Percentiles rank a stretch among this genome's conserved stretches.
Conservation (phyloP, 164 flowering plant species). For the Liquidambar formosana region DNA sequence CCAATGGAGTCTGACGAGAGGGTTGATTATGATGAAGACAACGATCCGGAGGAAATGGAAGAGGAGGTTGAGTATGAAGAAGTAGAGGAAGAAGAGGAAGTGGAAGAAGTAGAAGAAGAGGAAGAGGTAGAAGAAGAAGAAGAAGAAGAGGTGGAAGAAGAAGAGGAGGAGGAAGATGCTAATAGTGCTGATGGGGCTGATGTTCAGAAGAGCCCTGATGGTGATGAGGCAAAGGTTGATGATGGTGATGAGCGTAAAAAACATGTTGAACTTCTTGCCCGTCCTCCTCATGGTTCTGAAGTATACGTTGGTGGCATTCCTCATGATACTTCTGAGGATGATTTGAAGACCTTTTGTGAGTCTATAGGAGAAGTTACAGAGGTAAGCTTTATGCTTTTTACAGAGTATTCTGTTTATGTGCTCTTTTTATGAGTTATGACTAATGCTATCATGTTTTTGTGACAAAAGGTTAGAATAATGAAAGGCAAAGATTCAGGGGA, state of each 20-base stretch:
- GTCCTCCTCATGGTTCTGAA: constrained; percentile 94
- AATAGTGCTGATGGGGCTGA: constrained; percentile 34
- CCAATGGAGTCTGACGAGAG: constrained; percentile 46
- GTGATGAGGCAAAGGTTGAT: constrained; percentile 32
- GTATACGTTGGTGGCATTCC: constrained; percentile 83
- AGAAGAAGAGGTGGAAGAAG: constrained; percentile 52
- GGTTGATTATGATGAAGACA: constrained; percentile 62
- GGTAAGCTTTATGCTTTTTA: constrained; percentile 34
- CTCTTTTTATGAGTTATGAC: background rate
- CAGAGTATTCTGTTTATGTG: background rate
- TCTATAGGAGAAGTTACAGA: constrained; percentile 79
- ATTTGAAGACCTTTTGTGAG: constrained; percentile 62
- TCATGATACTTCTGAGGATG: constrained; percentile 65
- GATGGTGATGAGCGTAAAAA: constrained; percentile 54
- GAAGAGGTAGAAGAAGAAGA: constrained; percentile 29
- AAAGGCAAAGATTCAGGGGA: constrained; percentile 70
- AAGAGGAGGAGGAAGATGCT: constrained; percentile 32
- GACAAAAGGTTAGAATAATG: constrained; percentile 71
- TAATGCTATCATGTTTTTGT: background rate
- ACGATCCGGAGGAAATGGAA: constrained; percentile 63
- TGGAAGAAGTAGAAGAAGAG: constrained; percentile 30
- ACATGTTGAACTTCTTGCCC: constrained; percentile 84
- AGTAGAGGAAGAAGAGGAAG: constrained; percentile 43
- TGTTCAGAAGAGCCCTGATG: constrained; percentile 22
- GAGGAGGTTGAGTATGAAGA: constrained; percentile 77